Conservation (phyloP, 2,329 filamentous ascomycete species). For the Paracoccidioides brasiliensis region DNA sequence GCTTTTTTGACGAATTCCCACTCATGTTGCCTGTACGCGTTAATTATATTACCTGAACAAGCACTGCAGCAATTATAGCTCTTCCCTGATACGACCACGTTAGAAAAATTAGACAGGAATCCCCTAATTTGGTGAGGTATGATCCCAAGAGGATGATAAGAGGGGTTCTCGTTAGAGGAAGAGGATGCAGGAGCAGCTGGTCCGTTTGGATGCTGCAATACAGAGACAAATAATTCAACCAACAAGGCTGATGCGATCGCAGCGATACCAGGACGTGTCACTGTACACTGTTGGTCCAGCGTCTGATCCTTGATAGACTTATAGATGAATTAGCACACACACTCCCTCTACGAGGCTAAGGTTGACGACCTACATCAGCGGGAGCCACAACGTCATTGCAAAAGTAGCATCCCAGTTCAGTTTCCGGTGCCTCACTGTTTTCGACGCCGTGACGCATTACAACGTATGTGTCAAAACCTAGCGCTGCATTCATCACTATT, state of each 20-base stretch:
- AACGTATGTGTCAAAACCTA: slow-evolving; percentile 93
- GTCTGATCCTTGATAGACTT: slow-evolving; percentile 90
- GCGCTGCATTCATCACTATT: slow-evolving; percentile 89
- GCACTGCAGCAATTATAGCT: slow-evolving; percentile 51
- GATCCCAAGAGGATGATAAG: slow-evolving; percentile 36
- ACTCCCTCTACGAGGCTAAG: slow-evolving; percentile 13
- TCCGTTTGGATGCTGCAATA: slow-evolving; percentile 67
- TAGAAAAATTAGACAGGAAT: slow-evolving; percentile 48
- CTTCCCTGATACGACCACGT: slow-evolving; percentile 42
- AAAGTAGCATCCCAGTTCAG: slow-evolving; percentile 86
- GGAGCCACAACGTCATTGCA: slow-evolving; percentile 97
- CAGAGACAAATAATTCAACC: slow-evolving; percentile 76
- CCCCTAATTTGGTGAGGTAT: slow-evolving; percentile 53
- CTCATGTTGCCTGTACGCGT: slow-evolving; percentile 39
- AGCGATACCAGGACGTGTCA: slow-evolving; percentile 84
- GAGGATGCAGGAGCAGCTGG: slow-evolving; percentile 28
- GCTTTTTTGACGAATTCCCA: slow-evolving; percentile 50
- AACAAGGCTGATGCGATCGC: slow-evolving; percentile 83
- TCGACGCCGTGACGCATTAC: slow-evolving; percentile 88
- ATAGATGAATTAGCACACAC: slow-evolving; percentile 9
- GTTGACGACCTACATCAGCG: slow-evolving; percentile 56
- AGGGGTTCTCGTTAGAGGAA: slow-evolving; percentile 21
- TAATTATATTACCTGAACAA: slow-evolving; percentile 44
- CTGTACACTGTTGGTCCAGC: slow-evolving; percentile 94
- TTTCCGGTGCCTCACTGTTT: slow-evolving; percentile 41